Evolutionary conservation across 108 stramenopile genomes (phyloP).

Genomic region (Halocafeteria seosinensis): DNA sequence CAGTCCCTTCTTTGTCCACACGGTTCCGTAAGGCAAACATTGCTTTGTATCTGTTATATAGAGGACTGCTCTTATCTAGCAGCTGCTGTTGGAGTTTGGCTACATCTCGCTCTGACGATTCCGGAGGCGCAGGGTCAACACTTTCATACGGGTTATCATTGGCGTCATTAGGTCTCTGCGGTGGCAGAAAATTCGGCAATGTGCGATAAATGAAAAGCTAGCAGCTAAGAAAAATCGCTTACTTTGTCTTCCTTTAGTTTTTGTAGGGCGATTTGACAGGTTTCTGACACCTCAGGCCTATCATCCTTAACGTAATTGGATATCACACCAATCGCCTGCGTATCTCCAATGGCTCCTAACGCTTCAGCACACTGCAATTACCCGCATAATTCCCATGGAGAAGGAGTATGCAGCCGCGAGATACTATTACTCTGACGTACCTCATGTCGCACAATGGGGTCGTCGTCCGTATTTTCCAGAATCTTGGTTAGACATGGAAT

Average conservation of each 20-base stretch:
- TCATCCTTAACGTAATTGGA: slow-evolving; percentile 15
- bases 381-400: neutral
- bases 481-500: slow-evolving; percentile 34
- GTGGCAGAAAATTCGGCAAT: too few species aligned
- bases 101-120: slow-evolving; percentile 16
- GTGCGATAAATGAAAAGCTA: too few species aligned
- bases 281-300: slow-evolving; percentile 61
- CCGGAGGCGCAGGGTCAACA: neutral
- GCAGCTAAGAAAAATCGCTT: neutral
- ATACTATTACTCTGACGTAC: neutral
- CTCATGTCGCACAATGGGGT: slow-evolving; percentile 85
- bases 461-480: slow-evolving; percentile 30
- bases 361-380: slow-evolving; percentile 51
- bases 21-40: slow-evolving; percentile 92
- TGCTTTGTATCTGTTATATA: slow-evolving; percentile 81
- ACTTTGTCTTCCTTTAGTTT: neutral
- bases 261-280: slow-evolving; percentile 62
- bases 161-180: too few species aligned
- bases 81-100: slow-evolving; percentile 50
- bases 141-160: neutral
- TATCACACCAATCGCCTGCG: slow-evolving; percentile 27
- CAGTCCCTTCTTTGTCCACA: slow-evolving; percentile 54
- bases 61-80: slow-evolving; percentile 35
- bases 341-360: slow-evolving; percentile 39
- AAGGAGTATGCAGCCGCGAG: neutral